Percentiles rank a stretch among this genome's conserved stretches.
phyloP scores from a whole-genome alignment of 805 yeast species.

The Saccharomyces jurei region DNA sequence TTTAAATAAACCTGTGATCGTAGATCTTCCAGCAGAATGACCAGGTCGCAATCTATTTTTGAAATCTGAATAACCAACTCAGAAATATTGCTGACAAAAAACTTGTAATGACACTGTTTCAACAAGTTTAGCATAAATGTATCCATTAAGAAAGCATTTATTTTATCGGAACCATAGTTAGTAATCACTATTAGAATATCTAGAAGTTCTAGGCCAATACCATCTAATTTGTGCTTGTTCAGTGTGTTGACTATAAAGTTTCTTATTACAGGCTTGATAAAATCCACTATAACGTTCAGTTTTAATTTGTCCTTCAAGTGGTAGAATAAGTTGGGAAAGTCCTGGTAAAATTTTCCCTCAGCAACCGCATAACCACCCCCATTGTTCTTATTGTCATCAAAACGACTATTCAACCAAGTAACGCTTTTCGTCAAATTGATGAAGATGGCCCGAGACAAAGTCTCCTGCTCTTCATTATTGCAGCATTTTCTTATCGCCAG shows the following conservation, averaged over 20 bases:
- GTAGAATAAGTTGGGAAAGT: slow-evolving; percentile 10
- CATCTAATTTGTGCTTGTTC: slow-evolving; percentile 6
- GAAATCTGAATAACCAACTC: background rate
- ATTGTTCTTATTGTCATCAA: background rate
- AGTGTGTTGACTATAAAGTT: slow-evolving; percentile 6
- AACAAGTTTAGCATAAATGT: background rate
- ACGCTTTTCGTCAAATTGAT: slow-evolving; percentile 4
- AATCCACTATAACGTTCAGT: slow-evolving; percentile 8
- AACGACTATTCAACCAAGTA: slow-evolving; percentile 1
- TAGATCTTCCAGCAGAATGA: background rate
- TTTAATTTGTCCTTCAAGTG: slow-evolving; percentile 8
- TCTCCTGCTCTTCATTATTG: slow-evolving; percentile 2
- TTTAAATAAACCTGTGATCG: background rate
- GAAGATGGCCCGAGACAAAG: slow-evolving; percentile 1
- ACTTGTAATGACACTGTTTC: background rate
- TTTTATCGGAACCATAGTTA: slow-evolving; percentile 1
- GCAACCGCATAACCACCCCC: background rate
- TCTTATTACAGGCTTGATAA: slow-evolving; percentile 10
- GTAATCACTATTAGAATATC: slow-evolving; percentile 11
- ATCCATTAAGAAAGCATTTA: background rate
- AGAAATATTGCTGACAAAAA: background rate
- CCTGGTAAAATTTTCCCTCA: slow-evolving; percentile 4
- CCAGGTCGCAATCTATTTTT: background rate
- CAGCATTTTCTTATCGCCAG: slow-evolving; percentile 3
- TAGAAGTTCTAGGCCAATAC: slow-evolving; percentile 10